A percentile compares a stretch with the other conserved stretches of the same genome.
These are phyloP conservation scores for Nematocida ausubeli DNA, from an alignment of 371 early-diverging fungal species.

Conservation along the genomic window DNA sequence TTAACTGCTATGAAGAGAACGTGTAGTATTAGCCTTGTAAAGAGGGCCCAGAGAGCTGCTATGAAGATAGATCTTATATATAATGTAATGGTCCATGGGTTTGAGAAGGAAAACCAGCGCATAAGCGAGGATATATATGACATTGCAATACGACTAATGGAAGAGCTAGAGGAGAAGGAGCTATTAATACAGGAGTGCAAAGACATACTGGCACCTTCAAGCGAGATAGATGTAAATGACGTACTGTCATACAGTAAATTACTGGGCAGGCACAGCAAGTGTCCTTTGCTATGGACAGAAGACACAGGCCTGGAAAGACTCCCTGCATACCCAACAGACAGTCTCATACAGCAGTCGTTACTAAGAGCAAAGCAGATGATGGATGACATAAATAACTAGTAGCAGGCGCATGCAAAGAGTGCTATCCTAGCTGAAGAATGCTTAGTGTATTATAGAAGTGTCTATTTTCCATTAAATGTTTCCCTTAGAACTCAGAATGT, in stretches of 20 bases:
- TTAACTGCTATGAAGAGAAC: background rate
- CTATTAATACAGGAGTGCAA: constrained; percentile 12
- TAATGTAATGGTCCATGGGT: constrained; percentile 16
- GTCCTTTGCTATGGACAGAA: constrained; percentile 46
- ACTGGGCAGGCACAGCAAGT: constrained; percentile 34
- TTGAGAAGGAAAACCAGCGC: constrained; percentile 30
- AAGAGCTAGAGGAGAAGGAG: constrained; percentile 46
- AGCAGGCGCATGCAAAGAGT: no score
- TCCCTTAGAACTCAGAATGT: no score
- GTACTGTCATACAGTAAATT: constrained; percentile 10
- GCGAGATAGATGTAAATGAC: background rate
- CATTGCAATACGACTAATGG: background rate
- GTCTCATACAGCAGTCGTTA: constrained; percentile 37
- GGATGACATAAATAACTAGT: no score
- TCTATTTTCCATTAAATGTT: no score
- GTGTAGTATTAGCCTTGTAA: background rate
- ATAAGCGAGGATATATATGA: constrained; percentile 2
- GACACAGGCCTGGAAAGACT: constrained; percentile 21
- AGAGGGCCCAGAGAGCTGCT: background rate
- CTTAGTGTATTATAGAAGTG: no score
- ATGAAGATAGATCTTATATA: constrained; percentile 36
- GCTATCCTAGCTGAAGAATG: no score
- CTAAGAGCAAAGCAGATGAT: background rate
- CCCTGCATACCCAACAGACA: constrained; percentile 47
- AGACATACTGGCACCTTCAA: background rate